Evolutionary conservation across 2,329 filamentous ascomycete species (phyloP), one percentile per base, ranked within the genome.

Genomic region (Teratosphaeria nubilosa): DNA sequence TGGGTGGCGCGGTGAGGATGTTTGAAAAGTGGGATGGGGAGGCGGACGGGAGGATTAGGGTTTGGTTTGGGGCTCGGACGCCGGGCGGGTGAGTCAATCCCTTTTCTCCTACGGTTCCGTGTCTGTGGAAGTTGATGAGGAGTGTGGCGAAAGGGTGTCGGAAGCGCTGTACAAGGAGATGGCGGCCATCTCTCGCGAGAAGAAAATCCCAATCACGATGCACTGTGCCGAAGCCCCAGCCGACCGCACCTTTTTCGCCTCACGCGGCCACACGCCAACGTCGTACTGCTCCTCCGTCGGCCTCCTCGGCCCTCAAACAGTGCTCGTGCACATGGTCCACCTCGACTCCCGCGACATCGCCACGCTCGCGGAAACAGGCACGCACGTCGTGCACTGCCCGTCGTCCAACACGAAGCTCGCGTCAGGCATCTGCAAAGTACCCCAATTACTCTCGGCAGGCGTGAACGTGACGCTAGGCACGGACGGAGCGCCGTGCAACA

Each of bases 291-390:
- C 65, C 13, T 64, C 66, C 6, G 76, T 72, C 1, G 70, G 72
- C 20, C 67, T 78, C 9, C 68, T 75, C 11, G 73, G 73, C 11
- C 69, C 69, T 0, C 70, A 71, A 16, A 80, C 76, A 0, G 78
- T 81, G 0, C 72, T 81, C 1, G 78, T 76, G 1, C 78, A 81
- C 63, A 80, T 80, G 77, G 77, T 78, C 1, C 77, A 81, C 62
- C 68, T 80, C 4, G 76, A 80, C 60, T 71, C 71, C 51, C 66
- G 62, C 2, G 78, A 80, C 59, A 70, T 79, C 45, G 60, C 67
- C 4, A 66, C 72, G 3, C 67, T 80, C 20, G 68, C 68, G 3
- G 63, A 70, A n/a, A 74, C 73, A 0, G 72, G 72, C 7, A 77
- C 76, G 0, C 72, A 76, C 32, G 76, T 81, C 4, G 77, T 78